Evolutionary conservation across 192 early-diverging fungal genomes (phyloP).

Genomic region (Coemansia sp.): DNA sequence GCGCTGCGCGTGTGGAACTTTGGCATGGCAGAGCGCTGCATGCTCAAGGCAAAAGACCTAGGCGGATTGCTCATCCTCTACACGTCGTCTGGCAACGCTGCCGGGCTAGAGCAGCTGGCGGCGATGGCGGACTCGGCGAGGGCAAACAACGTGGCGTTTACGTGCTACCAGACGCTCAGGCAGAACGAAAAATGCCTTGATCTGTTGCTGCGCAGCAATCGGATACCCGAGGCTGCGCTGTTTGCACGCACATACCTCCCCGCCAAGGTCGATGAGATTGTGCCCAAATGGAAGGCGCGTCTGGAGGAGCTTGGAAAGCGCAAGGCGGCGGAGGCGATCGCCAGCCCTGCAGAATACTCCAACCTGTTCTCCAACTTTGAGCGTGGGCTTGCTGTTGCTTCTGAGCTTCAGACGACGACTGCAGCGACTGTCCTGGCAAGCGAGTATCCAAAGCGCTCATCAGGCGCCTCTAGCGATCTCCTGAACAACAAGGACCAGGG

Average conservation of each 20-base stretch:
- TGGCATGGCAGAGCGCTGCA: constrained; percentile 87
- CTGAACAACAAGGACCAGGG: constrained; percentile 1
- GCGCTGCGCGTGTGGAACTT: constrained; percentile 93
- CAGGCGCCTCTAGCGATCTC: constrained; percentile 22
- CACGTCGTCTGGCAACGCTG: constrained; percentile 82
- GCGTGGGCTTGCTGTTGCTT: constrained; percentile 20
- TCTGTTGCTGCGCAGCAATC: constrained; percentile 82
- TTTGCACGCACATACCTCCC: constrained; percentile 91
- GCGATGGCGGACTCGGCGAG: constrained; percentile 64
- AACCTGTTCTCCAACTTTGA: constrained; percentile 87
- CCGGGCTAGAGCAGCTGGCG: constrained; percentile 77
- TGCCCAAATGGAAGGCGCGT: constrained; percentile 79
- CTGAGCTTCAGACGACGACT: constrained; percentile 8
- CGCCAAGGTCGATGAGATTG: constrained; percentile 65
- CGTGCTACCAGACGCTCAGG: constrained; percentile 75
- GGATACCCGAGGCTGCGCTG: constrained; percentile 94
- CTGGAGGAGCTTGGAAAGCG: constrained; percentile 69
- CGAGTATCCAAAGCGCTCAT: constrained; percentile 34
- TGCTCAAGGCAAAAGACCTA: constrained; percentile 85
- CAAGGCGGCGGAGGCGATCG: constrained; percentile 88
- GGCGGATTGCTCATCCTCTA: constrained; percentile 90
- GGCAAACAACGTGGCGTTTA: constrained; percentile 92
- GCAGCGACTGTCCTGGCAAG: neutral
- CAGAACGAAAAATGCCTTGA: constrained; percentile 82
- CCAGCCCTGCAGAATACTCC: constrained; percentile 78